Evolutionary conservation across 805 yeast genomes (phyloP).

Genomic region (Metschnikowia vanudenii): DNA sequence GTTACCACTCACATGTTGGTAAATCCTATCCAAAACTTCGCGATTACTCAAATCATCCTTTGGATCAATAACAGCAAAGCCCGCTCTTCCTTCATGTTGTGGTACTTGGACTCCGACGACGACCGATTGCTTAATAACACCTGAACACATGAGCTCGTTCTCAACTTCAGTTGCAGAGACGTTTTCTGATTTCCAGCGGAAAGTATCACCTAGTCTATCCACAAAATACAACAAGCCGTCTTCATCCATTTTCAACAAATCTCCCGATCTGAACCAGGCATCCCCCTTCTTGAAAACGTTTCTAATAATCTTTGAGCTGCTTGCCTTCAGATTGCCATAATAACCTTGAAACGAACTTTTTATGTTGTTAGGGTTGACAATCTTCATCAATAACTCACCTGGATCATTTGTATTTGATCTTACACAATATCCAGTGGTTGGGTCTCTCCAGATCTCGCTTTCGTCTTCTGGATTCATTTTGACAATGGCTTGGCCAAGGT

Average conservation of each 20-base stretch:
- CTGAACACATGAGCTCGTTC: slow-evolving; percentile 56
- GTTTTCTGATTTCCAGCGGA: slow-evolving; percentile 95
- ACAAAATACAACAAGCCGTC: slow-evolving; percentile 76
- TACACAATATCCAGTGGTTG: slow-evolving; percentile 58
- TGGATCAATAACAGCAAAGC: slow-evolving; percentile 75
- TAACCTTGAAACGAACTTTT: slow-evolving; percentile 86
- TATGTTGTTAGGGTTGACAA: slow-evolving; percentile 61
- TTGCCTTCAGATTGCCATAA: slow-evolving; percentile 73
- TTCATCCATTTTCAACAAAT: slow-evolving; percentile 66
- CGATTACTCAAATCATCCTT: slow-evolving; percentile 30
- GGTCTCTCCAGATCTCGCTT: slow-evolving; percentile 65
- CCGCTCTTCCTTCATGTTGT: slow-evolving; percentile 91
- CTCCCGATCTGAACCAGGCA: slow-evolving; percentile 90
- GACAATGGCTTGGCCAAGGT: slow-evolving; percentile 57
- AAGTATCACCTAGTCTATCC: slow-evolving; percentile 92
- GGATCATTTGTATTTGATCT: slow-evolving; percentile 60
- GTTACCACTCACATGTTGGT: slow-evolving; percentile 31
- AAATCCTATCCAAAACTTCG: slow-evolving; percentile 27
- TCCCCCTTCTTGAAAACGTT: slow-evolving; percentile 84
- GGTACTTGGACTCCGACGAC: slow-evolving; percentile 88
- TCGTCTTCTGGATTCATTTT: slow-evolving; percentile 82
- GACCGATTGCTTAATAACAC: slow-evolving; percentile 59
- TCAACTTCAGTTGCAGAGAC: slow-evolving; percentile 94
- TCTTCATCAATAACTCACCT: slow-evolving; percentile 83
- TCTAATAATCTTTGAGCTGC: slow-evolving; percentile 68